Evolutionary conservation across 2,329 filamentous ascomycete genomes (phyloP), one percentile per base, ranked within the genome.

Genomic region (Chaetomium sp.): DNA sequence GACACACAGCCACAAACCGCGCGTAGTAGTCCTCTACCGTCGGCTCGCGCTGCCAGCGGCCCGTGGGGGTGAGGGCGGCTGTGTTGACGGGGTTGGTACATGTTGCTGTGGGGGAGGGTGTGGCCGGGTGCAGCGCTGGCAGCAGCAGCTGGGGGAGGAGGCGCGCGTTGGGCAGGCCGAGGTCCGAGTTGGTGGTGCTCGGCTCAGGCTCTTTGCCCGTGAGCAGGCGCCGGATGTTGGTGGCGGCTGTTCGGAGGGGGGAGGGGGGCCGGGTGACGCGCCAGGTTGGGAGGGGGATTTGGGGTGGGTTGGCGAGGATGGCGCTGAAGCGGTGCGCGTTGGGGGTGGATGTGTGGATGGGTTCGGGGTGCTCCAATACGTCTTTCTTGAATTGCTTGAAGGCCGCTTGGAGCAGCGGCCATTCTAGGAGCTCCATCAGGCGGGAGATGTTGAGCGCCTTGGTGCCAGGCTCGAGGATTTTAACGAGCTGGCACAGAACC

Each of bases 11-110:
- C 8, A 55, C 31, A 7, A 35, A 35, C 19, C 31, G 51, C 51
- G 51, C 51, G 51, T 55, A 55, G 29, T 55, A 35, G 19, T 55
- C 51, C 9, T 55, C 51, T 4, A 55, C 29, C 2, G 51, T 55
- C 29, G 29, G 35, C 12, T 13, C 19, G 19, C 51, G 27, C 25
- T 1, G 4, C 8, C 2, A 3, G 12, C 2, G 19, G 31, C 50
- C 27, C n/a, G 51, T 55, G 6, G 16, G 19, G 38, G 38, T 6
- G 19, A 45, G 38, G 38, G 38, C 7, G 13, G 33, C 12, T 9
- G 33, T 9, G 38, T 45, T 16, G 38, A 45, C 19, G 38, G 38
- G 38, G 38, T 45, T 45, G 38, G 38, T 16, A 13, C 4, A 13
- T 10, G 35, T 6, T 38, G 35, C 3, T 10, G 9, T 12, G 35